A percentile compares a stretch with the other conserved stretches of the same genome.
Conservation (phyloP, 2,329 filamentous ascomycete species). For the Bertia moriformis region DNA sequence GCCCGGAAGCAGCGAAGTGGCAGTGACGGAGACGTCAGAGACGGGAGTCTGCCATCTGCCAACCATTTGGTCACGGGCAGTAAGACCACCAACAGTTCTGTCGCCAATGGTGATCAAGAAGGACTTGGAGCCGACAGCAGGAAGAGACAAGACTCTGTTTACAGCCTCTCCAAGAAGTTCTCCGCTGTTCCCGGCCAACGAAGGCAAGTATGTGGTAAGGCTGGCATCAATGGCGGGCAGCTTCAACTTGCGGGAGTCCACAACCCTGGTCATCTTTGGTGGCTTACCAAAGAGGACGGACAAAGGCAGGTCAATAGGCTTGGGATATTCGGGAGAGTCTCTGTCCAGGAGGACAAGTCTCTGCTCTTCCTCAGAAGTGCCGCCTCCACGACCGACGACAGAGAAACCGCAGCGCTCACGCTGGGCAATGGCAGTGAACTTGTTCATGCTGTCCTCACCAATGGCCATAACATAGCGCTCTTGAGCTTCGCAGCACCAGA, state of each 20-base stretch:
- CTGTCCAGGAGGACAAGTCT: slow-evolving; percentile 70
- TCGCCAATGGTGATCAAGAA: slow-evolving; percentile 97
- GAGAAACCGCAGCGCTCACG: slow-evolving; percentile 88
- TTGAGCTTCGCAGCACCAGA: slow-evolving; percentile 96
- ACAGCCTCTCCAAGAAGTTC: slow-evolving; percentile 51
- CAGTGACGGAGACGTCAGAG: slow-evolving; percentile 83
- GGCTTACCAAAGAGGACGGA: slow-evolving; percentile 76
- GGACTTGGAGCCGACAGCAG: slow-evolving; percentile 87
- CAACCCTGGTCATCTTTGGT: slow-evolving; percentile 64
- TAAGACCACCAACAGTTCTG: slow-evolving; percentile 77
- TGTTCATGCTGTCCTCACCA: slow-evolving; percentile 65
- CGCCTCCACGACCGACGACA: slow-evolving; percentile 66
- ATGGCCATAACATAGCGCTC: slow-evolving; percentile 90
- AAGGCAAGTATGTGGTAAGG: slow-evolving; percentile 48
- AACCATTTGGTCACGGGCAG: slow-evolving; percentile 84
- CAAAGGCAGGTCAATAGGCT: slow-evolving; percentile 81
- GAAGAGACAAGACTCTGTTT: slow-evolving; percentile 68
- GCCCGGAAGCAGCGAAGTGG: slow-evolving; percentile 57
- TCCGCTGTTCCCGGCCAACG: slow-evolving; percentile 35
- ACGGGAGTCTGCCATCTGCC: slow-evolving; percentile 93
- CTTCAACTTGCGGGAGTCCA: slow-evolving; percentile 52
- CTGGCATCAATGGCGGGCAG: slow-evolving; percentile 60
- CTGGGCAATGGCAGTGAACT: slow-evolving; percentile 53
- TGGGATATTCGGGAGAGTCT: slow-evolving; percentile 59
- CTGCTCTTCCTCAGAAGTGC: slow-evolving; percentile 44